Evolutionary conservation across 2,329 filamentous ascomycete genomes (phyloP), one percentile per base, ranked within the genome.

Genomic region (Trichoderma atrobrunneum): DNA sequence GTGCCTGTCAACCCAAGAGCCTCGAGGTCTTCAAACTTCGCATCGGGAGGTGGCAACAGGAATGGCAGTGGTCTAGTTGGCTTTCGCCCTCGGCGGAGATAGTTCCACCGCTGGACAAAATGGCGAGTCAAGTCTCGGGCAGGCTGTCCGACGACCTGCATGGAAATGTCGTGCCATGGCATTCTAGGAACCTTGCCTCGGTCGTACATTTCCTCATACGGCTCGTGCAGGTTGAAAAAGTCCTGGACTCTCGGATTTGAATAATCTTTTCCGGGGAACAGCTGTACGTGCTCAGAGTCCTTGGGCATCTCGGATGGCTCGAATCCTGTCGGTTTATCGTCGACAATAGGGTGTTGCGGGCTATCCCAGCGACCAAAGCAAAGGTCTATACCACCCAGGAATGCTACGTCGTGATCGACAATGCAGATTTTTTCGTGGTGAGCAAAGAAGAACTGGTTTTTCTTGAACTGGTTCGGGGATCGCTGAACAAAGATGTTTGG

Each of bases 391-490:
- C 96, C 96, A 73, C 96, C 96, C 63, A 97, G 91, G 80, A 99
- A 98, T 12, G 95, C 96, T 64, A 98, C 90, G 69, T 95, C 96
- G 78, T 98, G 96, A 79, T 99, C 96, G 21, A 99, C 93, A 54
- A 99, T 90, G 78, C 94, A 95, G n/a, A 99, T 88, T 82, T 99
- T 99, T 81, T 99, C 96, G 82, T 99, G 96, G 79, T 99, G 96
- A 1, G 96, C 96, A 87, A 97, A 99, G 85, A 99, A 99, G 84
- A 99, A 99, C 60, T 97, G 97, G 78, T 98, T 98, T 83, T 99
- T 97, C 78, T 97, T 93, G 82, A 98, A 95, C 82, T 99, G 96
- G 77, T 99, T 98, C 0, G 96, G 96, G 3, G 96, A 98, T 77
- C 96, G 88, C 79, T 98, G 94, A 16, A 99, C 94, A 77, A 97